These are phyloP conservation scores for Durio zibethinus DNA, from an alignment of 345 rosid genomes.

Conservation along the genomic window DNA sequence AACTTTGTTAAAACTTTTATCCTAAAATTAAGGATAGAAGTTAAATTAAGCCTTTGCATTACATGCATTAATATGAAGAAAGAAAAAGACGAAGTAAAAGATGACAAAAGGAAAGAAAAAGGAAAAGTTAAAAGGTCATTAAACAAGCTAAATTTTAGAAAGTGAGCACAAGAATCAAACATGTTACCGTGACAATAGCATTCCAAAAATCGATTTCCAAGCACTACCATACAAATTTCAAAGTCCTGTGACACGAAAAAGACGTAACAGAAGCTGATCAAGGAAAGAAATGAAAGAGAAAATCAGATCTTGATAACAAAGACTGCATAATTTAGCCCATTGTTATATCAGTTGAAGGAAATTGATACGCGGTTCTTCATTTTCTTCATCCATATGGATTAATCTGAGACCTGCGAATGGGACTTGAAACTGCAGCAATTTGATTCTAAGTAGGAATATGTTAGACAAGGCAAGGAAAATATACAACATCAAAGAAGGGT, in stretches of 20 bases:
- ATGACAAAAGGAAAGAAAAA: background rate
- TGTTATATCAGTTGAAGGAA: background rate
- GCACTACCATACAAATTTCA: background rate
- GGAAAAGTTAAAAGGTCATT: background rate
- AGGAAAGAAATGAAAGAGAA: background rate
- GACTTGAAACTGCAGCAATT: background rate
- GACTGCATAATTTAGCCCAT: background rate
- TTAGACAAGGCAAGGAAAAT: background rate
- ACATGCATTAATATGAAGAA: background rate
- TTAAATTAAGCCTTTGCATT: background rate
- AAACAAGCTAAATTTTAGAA: background rate
- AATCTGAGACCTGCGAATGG: background rate
- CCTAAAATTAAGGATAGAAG: constrained; percentile 3
- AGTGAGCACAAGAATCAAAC: background rate
- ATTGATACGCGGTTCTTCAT: background rate
- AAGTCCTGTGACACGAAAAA: background rate
- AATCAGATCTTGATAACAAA: background rate
- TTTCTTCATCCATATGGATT: background rate
- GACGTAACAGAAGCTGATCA: background rate
- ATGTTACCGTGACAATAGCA: constrained; percentile 2
- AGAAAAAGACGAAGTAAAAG: too few species aligned
- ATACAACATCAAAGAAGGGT: background rate
- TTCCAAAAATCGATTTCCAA: background rate
- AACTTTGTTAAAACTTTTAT: background rate
- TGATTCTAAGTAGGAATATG: background rate